Evolutionary conservation across 2,329 filamentous ascomycete genomes (phyloP).

Genomic region (Epicoccum nigrum): DNA sequence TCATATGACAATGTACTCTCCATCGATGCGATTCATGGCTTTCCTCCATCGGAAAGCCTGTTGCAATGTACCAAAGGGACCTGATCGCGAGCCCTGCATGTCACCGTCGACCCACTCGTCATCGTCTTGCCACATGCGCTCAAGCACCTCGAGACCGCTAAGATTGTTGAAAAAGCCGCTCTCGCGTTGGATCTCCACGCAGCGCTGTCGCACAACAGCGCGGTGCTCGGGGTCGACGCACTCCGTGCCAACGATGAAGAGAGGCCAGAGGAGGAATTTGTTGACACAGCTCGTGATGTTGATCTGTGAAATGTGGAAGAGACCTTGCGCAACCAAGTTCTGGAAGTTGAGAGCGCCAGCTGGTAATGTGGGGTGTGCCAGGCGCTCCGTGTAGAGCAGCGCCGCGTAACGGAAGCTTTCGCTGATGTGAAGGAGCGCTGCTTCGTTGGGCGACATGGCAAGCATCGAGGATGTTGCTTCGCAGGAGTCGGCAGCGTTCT

Average conservation of each 20-base stretch:
- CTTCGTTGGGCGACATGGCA: conserved; percentile 59
- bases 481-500: conserved; percentile 32
- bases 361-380: conserved; percentile 76
- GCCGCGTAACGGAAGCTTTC: conserved; percentile 91
- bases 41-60: conserved; percentile 56
- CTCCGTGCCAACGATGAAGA: conserved; percentile 89
- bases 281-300: conserved; percentile 74
- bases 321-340: conserved; percentile 78
- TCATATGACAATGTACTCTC: conserved; percentile 60
- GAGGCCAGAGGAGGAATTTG: conserved; percentile 91
- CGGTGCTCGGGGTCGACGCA: conserved; percentile 83
- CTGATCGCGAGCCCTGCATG: conserved; percentile 23
- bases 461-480: conserved; percentile 33
- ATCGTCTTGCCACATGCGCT: conserved; percentile 77
- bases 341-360: conserved; percentile 80
- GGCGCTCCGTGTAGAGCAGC: conserved; percentile 85
- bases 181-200: conserved; percentile 83
- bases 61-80: conserved; percentile 33
- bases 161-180: conserved; percentile 95
- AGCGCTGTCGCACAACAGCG: conserved; percentile 77
- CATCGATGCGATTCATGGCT: conserved; percentile 58
- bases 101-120: conserved; percentile 40
- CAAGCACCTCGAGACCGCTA: conserved; percentile 81
- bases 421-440: conserved; percentile 80
- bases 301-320: conserved; percentile 82